Percentiles rank a stretch among this genome's conserved stretches.
Evolutionary conservation across 176 grass and related monocot species (phyloP).

Genomic region (Dendrocalamus sinicus): DNA sequence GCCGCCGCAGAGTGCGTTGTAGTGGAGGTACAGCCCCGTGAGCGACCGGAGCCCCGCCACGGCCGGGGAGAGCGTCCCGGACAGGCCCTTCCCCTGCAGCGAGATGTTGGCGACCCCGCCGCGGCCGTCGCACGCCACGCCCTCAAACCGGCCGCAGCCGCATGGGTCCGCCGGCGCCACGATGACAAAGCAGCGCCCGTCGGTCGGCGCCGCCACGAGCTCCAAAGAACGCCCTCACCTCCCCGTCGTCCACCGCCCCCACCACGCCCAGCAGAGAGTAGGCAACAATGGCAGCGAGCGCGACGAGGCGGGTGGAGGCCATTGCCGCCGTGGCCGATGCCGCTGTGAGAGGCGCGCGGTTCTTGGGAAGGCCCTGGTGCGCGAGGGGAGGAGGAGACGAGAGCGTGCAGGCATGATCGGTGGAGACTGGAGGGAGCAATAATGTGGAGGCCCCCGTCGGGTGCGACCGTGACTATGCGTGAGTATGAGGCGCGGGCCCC

Average conservation of each 20-base stretch:
- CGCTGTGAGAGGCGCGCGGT: neutral
- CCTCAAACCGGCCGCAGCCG: slow-evolving; percentile 64
- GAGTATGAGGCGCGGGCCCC: neutral
- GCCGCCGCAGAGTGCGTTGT: slow-evolving; percentile 69
- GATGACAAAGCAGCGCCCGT: no score
- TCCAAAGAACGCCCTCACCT: slow-evolving; percentile 67
- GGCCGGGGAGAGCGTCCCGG: slow-evolving; percentile 72
- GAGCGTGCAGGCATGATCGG: slow-evolving; percentile 14
- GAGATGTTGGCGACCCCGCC: slow-evolving; percentile 91
- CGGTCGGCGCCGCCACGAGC: no score
- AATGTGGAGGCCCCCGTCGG: slow-evolving; percentile 34
- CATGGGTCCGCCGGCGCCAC: no score
- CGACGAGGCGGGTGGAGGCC: slow-evolving; percentile 15
- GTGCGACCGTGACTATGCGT: neutral
- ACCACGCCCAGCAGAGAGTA: neutral
- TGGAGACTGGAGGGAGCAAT: neutral
- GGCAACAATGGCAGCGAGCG: slow-evolving; percentile 15
- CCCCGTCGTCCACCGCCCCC: slow-evolving; percentile 38
- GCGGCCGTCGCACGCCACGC: slow-evolving; percentile 74
- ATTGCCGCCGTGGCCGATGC: slow-evolving; percentile 2
- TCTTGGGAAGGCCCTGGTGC: neutral
- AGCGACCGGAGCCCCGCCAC: slow-evolving; percentile 65
- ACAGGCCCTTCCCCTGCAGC: slow-evolving; percentile 83
- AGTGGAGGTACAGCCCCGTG: slow-evolving; percentile 89
- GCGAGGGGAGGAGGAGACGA: neutral